Evolutionary conservation across 495 filamentous ascomycete genomes (phyloP).

Genomic region (Neurospora africana): DNA sequence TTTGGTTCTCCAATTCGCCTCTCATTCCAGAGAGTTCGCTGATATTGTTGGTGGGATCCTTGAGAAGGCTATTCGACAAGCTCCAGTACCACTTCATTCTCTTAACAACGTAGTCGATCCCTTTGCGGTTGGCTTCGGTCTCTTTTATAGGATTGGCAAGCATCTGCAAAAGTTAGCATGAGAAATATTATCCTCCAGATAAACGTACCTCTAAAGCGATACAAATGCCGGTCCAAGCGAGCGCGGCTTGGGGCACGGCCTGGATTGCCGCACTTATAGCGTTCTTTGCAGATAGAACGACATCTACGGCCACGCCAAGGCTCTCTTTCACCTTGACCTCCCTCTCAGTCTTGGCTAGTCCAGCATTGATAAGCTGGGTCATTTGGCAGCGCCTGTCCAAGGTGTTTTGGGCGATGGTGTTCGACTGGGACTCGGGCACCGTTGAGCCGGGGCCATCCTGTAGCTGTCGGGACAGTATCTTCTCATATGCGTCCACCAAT

Average conservation of each 20-base stretch:
- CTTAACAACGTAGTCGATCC: too few species aligned
- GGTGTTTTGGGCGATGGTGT: conserved; percentile 5
- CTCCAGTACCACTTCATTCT: too few species aligned
- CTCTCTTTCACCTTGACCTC: conserved; percentile 4
- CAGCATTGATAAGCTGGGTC: conserved; percentile 5
- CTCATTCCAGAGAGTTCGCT: not conserved
- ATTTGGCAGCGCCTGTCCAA: conserved; percentile 3
- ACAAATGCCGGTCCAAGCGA: not conserved
- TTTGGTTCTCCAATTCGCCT: not conserved
- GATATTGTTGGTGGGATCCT: not conserved
- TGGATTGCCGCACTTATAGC: not conserved
- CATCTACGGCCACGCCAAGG: not conserved
- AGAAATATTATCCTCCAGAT: not conserved
- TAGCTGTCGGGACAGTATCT: conserved; percentile 8
- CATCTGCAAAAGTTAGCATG: not conserved
- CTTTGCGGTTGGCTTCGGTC: too few species aligned
- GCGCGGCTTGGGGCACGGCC: not conserved
- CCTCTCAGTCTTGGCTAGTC: conserved; percentile 4
- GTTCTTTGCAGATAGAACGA: not conserved
- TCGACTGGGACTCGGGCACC: not conserved
- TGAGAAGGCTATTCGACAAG: not conserved
- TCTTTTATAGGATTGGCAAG: too few species aligned
- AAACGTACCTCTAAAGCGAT: not conserved
- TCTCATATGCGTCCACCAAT: conserved; percentile 12
- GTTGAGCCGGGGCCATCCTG: not conserved